Conservation (phyloP, 2,329 filamentous ascomycete species). For the Stagonosporopsis vannaccii region DNA sequence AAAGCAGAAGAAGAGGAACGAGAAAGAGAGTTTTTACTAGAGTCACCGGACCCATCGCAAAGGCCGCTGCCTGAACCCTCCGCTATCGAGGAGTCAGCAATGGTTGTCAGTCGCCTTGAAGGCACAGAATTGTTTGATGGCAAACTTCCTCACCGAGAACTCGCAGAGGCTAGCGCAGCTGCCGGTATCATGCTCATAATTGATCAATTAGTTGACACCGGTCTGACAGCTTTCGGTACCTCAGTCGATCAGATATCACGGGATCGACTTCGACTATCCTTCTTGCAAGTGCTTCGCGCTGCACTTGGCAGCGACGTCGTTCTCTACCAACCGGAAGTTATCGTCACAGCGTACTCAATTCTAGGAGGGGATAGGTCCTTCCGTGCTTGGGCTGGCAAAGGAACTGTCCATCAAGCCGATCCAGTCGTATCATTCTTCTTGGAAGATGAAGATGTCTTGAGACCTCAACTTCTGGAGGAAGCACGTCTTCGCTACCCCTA, state of each 20-base stretch:
- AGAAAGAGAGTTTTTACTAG: constrained; percentile 37
- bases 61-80: constrained; percentile 24
- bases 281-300: constrained; percentile 75
- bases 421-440: constrained; percentile 61
- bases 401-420: constrained; percentile 30
- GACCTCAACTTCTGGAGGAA: constrained; percentile 68
- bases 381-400: constrained; percentile 41
- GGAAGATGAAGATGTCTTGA: constrained; percentile 61
- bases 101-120: constrained; percentile 33
- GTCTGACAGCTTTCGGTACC: constrained; percentile 54
- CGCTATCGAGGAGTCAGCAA: constrained; percentile 38
- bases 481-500: constrained; percentile 83
- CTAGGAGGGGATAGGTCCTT: constrained; percentile 60
- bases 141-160: constrained; percentile 33
- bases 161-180: constrained; percentile 36
- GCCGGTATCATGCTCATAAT: constrained; percentile 37
- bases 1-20: constrained; percentile 35
- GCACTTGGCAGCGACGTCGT: constrained; percentile 66
- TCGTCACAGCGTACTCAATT: constrained; percentile 70
- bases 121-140: constrained; percentile 37
- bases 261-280: constrained; percentile 67
- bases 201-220: constrained; percentile 35
- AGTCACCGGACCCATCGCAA: constrained; percentile 24
- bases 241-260: constrained; percentile 62
- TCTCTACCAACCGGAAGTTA: constrained; percentile 75